Evolutionary conservation across 495 filamentous ascomycete species (phyloP).

Genomic region (Penicillium cosmopolitanum): DNA sequence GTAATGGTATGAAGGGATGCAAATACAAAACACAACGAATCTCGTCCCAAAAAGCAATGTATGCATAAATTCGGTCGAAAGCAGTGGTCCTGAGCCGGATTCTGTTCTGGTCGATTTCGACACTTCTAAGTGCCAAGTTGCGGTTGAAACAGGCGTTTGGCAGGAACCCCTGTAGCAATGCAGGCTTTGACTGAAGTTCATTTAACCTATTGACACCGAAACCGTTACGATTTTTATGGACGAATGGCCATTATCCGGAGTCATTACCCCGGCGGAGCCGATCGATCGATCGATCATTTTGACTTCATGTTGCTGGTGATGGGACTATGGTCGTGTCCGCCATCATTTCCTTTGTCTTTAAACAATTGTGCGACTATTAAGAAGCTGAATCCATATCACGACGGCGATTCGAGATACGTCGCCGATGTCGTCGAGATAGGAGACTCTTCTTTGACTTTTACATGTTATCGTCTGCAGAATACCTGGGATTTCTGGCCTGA

Average conservation of each 20-base stretch:
- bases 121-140: background rate
- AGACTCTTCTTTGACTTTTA: background rate
- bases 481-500: background rate
- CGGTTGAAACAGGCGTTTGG: background rate
- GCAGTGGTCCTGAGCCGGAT: background rate
- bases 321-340: background rate
- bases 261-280: slow-evolving; percentile 15
- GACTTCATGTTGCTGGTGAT: background rate
- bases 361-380: background rate
- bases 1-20: slow-evolving; percentile 8
- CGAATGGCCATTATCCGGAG: slow-evolving; percentile 24
- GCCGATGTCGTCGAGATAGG: background rate
- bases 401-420: background rate
- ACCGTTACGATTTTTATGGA: slow-evolving; percentile 2
- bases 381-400: background rate
- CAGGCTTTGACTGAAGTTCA: slow-evolving; percentile 13
- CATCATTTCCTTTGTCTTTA: background rate
- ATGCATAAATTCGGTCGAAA: background rate
- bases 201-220: slow-evolving; percentile 14
- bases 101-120: background rate
- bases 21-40: background rate
- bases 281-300: background rate
- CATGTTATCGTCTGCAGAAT: background rate
- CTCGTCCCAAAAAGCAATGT: background rate
- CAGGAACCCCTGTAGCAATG: background rate